Evolutionary conservation across 495 filamentous ascomycete genomes (phyloP).

Genomic region (Glarea lozoyensis): DNA sequence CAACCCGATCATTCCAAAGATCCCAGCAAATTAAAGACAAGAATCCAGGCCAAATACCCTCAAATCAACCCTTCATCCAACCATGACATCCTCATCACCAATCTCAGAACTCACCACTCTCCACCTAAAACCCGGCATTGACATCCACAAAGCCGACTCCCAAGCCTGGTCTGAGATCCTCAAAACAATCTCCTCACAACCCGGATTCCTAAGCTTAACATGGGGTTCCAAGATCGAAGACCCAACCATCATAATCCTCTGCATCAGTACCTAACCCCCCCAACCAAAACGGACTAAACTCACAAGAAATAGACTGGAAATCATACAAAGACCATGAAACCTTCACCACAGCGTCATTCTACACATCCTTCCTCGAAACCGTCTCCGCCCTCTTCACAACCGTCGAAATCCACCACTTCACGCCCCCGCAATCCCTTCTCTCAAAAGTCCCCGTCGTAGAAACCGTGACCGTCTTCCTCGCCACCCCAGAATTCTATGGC

Average conservation of each 20-base stretch:
- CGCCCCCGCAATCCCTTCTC: background rate
- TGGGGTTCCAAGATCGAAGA: constrained; percentile 6
- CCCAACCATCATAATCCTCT: constrained; percentile 2
- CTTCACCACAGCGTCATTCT: constrained; percentile 8
- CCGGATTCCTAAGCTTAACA: constrained; percentile 3
- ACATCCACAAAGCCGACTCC: background rate
- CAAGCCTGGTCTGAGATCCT: constrained; percentile 8
- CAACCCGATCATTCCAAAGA: no score
- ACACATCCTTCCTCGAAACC: constrained; percentile 1
- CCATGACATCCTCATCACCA: no score
- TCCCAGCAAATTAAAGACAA: no score
- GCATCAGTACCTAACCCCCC: constrained; percentile 5
- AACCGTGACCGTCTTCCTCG: constrained; percentile 5
- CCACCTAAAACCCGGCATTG: no score
- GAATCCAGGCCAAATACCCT: no score
- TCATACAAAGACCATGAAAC: constrained; percentile 1
- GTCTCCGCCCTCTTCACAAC: background rate
- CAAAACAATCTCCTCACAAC: constrained; percentile 1
- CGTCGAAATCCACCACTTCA: constrained; percentile 9
- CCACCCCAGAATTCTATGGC: background rate
- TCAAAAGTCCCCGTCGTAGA: constrained; percentile 1
- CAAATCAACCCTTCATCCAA: no score
- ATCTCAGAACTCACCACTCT: no score
- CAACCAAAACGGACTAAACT: background rate
- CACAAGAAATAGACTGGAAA: constrained; percentile 13